Base-by-base conservation (phyloP, 495 filamentous ascomycete species). In the Penicillium herquei region DNA sequence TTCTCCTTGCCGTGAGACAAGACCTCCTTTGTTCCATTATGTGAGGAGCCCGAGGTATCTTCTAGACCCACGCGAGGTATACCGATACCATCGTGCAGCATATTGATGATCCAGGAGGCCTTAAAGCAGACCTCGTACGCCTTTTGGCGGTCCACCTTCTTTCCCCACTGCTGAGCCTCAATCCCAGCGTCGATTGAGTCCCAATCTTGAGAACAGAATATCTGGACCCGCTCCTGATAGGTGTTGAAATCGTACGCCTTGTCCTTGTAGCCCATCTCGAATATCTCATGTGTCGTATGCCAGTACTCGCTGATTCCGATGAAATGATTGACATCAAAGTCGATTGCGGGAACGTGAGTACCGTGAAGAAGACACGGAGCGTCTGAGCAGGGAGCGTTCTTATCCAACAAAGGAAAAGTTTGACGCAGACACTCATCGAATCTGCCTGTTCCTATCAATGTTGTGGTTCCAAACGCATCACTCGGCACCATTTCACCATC, bases 301-400 rank as follows among this genome's bases (percentile, higher is more conserved):
- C 94, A 99, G 67, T 96, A 99, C 66, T 99, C 94, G 14, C 92
- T 96, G 51, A 99, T 93, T 7, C 94, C 94, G 26, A 99, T 87
- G 64, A 99, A 99, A 66, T 98, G 94, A 57, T 99, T 99, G 39
- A 99, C 86, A 49, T 94, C 87, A 65, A 98, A 99, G 69, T 99
- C 94, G 51, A 99, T 97, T 1, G 93, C 91, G 0, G 94, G 94
- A 3, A 92, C 90, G 64, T 98, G 92, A 44, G 91, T 81, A 0
- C 95, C 90, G 56, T 94, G 86, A 17, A 99, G 75, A 35, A 99
- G 74, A 69, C 94, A 99, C 0, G 94, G 95, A 13, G 83, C 65
- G 64, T 98, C 89, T 3, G 80, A 68, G 66, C 94, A 99, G 2
- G 89, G 86, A 35, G 86, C 84, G 66, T 96, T 88, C 71, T 97